These are phyloP conservation scores for Whalleya microplaca DNA, from an alignment of 2,329 filamentous ascomycete genomes.

Conservation along the genomic window DNA sequence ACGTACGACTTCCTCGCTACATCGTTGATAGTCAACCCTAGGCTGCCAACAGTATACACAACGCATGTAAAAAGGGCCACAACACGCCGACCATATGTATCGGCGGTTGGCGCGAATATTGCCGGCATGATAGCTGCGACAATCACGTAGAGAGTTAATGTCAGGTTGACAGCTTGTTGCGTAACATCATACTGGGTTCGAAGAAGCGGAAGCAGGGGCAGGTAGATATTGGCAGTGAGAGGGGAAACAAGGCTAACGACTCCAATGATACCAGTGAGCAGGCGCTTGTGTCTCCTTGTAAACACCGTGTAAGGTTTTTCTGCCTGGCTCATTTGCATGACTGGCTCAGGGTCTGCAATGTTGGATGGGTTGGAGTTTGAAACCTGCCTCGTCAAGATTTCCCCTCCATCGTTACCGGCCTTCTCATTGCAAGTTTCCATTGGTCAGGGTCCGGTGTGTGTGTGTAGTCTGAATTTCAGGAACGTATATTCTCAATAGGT, in stretches of 20 bases:
- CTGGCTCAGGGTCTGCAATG: too few relatives aligned
- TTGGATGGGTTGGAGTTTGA: too few relatives aligned
- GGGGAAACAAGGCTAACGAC: slow-evolving; percentile 6
- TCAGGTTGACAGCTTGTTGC: slow-evolving; percentile 11
- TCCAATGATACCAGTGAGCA: slow-evolving; percentile 7
- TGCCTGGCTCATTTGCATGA: too few relatives aligned
- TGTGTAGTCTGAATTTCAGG: too few relatives aligned
- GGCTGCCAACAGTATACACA: slow-evolving; percentile 3
- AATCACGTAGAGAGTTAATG: slow-evolving; percentile 8
- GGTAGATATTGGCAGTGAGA: slow-evolving; percentile 11
- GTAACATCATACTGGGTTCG: background rate
- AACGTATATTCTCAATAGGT: too few relatives aligned
- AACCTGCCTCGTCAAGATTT: too few relatives aligned
- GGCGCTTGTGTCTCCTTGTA: background rate
- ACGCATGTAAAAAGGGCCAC: background rate
- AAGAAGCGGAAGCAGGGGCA: slow-evolving; percentile 6
- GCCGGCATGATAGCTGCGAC: slow-evolving; percentile 5
- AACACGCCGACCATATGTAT: slow-evolving; percentile 1
- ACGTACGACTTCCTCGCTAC: background rate
- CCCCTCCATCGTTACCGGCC: too few relatives aligned
- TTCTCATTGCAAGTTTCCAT: too few relatives aligned
- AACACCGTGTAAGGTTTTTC: slow-evolving; percentile 1
- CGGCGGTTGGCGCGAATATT: slow-evolving; percentile 3
- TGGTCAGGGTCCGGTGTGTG: too few relatives aligned
- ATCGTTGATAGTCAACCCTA: slow-evolving; percentile 1